A percentile compares a stretch with the other conserved stretches of the same genome.
Evolutionary conservation across 495 filamentous ascomycete species (phyloP).

Genomic region (Articulospora tetracladia): DNA sequence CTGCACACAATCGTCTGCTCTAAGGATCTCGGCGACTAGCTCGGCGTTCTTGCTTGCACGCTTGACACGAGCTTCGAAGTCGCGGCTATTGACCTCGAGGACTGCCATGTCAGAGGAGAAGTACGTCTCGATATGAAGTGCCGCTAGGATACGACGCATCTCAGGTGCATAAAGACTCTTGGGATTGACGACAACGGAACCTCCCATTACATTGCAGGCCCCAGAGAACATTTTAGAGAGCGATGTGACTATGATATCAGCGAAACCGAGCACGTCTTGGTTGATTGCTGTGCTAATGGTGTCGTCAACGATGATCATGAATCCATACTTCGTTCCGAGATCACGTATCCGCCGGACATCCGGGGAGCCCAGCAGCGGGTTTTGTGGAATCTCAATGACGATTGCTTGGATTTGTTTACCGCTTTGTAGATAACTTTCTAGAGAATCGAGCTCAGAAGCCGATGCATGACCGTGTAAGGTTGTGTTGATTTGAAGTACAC

Average conservation of each 20-base stretch:
- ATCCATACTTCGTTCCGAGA: slow-evolving; percentile 38
- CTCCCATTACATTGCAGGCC: slow-evolving; percentile 29
- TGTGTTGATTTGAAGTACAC: slow-evolving; percentile 76
- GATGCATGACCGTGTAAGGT: slow-evolving; percentile 82
- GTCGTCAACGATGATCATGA: slow-evolving; percentile 45
- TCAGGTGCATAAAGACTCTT: neutral
- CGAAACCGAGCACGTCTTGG: slow-evolving; percentile 34
- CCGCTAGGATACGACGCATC: neutral
- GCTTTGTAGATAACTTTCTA: neutral
- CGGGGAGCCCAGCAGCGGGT: slow-evolving; percentile 38
- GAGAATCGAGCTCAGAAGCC: slow-evolving; percentile 63
- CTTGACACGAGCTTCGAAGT: slow-evolving; percentile 76
- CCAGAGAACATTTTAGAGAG: slow-evolving; percentile 35
- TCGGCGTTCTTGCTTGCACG: slow-evolving; percentile 58
- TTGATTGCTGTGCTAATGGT: slow-evolving; percentile 48
- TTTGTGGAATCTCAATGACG: slow-evolving; percentile 44
- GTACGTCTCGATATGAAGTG: neutral
- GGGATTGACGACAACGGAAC: slow-evolving; percentile 12
- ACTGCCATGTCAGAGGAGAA: neutral
- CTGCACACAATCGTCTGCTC: slow-evolving; percentile 54
- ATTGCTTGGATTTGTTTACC: slow-evolving; percentile 31
- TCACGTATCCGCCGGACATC: slow-evolving; percentile 38
- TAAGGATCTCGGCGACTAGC: slow-evolving; percentile 47
- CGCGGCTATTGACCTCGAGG: slow-evolving; percentile 45
- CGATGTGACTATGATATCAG: slow-evolving; percentile 28